A percentile compares a stretch with the other conserved stretches of the same genome.
phyloP scores from a whole-genome alignment of 257 asterid species.

The Catharanthus roseus region DNA sequence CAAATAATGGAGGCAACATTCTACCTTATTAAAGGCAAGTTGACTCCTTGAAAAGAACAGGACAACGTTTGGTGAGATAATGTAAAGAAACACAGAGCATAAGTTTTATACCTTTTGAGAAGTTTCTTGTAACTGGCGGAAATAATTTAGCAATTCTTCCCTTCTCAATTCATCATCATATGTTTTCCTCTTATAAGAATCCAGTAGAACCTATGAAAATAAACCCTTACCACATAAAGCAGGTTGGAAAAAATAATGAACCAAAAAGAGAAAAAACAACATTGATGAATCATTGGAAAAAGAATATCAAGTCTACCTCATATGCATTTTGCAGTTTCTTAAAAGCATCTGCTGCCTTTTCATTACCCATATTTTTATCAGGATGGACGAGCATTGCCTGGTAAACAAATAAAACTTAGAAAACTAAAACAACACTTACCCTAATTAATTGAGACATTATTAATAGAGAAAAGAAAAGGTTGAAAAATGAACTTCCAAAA shows the following conservation, averaged over 20 bases:
- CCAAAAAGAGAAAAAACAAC: not conserved
- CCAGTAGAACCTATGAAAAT: conserved; percentile 67
- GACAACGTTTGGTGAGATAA: not conserved
- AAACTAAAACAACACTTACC: conserved; percentile 9
- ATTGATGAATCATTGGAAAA: not conserved
- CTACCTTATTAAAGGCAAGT: no score
- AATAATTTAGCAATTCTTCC: conserved; percentile 81
- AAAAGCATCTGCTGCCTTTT: conserved; percentile 95
- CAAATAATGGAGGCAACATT: no score
- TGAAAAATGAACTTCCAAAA: conserved; percentile 1
- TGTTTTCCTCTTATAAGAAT: conserved; percentile 71
- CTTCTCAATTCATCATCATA: conserved; percentile 87
- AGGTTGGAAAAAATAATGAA: conserved; percentile 5
- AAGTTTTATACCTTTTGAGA: conserved; percentile 52
- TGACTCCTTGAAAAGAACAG: not conserved
- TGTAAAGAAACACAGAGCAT: not conserved
- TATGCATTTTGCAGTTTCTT: conserved; percentile 97
- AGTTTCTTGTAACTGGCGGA: conserved; percentile 64
- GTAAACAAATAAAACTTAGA: conserved; percentile 22
- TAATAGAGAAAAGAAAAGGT: not conserved
- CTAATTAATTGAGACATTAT: not conserved
- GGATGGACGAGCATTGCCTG: conserved; percentile 99
- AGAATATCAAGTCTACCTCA: conserved; percentile 46
- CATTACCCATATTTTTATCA: conserved; percentile 97
- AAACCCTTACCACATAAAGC: conserved; percentile 17